Evolutionary conservation across 108 stramenopile genomes (phyloP), one percentile per base, ranked within the genome.

Genomic region (Aurantiochytrium sp.): DNA sequence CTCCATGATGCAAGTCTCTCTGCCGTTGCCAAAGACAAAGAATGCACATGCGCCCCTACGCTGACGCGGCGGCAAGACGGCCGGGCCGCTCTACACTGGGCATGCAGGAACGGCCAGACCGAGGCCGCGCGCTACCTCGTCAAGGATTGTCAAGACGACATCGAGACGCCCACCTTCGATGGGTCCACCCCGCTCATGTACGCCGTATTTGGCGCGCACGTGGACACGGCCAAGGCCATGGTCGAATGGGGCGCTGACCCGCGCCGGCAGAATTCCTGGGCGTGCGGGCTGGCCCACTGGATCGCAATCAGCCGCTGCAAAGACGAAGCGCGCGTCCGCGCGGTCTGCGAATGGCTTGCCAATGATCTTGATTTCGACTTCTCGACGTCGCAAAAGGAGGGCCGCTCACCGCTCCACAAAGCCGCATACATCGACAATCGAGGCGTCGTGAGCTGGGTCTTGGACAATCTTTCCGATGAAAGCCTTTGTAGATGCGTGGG

Each of bases 171-270:
- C 24, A 81, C 73, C 32, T 81, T 48, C 32, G 73, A 81, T 24
- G 73, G 73, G 27, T 48, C 73, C 1, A 81, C 73, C 1, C 73
- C 73, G 39, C 73, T 81, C 39, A 81, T 81, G 73, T 81, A 81
- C 32, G 73, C 73, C 6, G 3, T 81, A 12, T 81, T 81, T 2
- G 73, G 73, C 21, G 45, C 73, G 27, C 12, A 81, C 24, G 6
- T 81, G 0, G 8, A 0, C 3, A 12, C 32, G 6, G 73, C 73
- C 10, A 24, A 81, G 32, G 27, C n/a, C n/a, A 41, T 81, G 39
- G 73, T 81, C 21, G 10, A 41, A 17, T 81, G 45, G 39, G 73
- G 73, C 73, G 73, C 73, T 48, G 73, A 81, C 39, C 73, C 73
- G 12, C 15, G 32, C 36, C 15, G 6, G 12, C 15, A 48, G 12